Conservation (phyloP, 2,329 filamentous ascomycete genomes). For the Talaromyces islandicus region DNA sequence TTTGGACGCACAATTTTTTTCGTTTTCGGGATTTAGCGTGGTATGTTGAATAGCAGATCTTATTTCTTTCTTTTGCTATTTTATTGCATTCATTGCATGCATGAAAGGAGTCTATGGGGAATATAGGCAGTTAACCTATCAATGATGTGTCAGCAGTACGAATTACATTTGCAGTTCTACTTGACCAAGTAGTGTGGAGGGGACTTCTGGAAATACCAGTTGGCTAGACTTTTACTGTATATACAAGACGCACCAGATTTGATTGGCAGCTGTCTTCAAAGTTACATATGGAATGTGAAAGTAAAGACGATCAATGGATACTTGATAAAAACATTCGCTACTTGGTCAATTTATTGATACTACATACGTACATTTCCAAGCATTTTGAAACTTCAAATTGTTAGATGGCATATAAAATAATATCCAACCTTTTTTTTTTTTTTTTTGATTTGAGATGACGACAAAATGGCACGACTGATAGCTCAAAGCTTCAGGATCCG, state of each 20-base stretch:
- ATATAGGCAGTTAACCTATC: not conserved
- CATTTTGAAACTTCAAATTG: not conserved
- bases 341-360: not conserved
- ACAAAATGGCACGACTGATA: not conserved
- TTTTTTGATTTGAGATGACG: not conserved
- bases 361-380: not conserved
- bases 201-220: no score
- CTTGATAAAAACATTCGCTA: no score
- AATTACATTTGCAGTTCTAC: not conserved
- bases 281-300: not conserved
- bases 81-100: not conserved
- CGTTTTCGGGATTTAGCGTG: not conserved
- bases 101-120: not conserved
- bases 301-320: not conserved
- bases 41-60: not conserved
- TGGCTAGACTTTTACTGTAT: not conserved
- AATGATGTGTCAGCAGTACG: not conserved
- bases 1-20: not conserved
- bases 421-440: not conserved
- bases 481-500: conserved; percentile 28
- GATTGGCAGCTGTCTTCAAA: not conserved
- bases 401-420: not conserved
- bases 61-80: not conserved
- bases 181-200: not conserved
- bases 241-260: not conserved